These are phyloP conservation scores for Aspergillus calidoustus DNA, from an alignment of 2,329 filamentous ascomycete species.

Conservation along the genomic window DNA sequence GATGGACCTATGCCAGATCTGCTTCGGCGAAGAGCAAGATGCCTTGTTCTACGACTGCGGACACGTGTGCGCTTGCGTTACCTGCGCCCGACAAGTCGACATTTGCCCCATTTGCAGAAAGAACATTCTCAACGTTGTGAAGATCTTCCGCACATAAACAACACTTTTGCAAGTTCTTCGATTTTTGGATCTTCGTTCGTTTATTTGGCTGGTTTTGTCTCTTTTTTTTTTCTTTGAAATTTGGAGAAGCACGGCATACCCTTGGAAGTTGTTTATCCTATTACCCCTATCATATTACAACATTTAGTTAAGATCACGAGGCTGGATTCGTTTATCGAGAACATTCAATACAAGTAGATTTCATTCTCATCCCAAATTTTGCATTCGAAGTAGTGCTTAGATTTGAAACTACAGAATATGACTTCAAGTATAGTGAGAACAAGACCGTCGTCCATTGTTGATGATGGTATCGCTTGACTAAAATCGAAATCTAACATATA, in stretches of 20 bases:
- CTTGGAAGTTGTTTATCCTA: slow-evolving; percentile 17
- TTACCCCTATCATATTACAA: neutral
- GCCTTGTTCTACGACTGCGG: slow-evolving; percentile 67
- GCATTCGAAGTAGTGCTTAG: neutral
- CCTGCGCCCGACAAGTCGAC: slow-evolving; percentile 63
- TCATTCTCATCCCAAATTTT: neutral
- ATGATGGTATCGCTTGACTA: slow-evolving; percentile 20
- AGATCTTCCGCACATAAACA: slow-evolving; percentile 54
- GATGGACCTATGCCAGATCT: slow-evolving; percentile 63
- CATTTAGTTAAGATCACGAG: neutral
- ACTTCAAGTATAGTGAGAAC: neutral
- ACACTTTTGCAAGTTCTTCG: neutral
- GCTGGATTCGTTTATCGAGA: neutral
- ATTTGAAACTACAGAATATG: neutral
- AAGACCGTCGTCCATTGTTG: slow-evolving; percentile 3
- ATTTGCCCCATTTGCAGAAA: slow-evolving; percentile 65
- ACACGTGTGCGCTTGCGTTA: slow-evolving; percentile 64
- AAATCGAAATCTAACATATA: slow-evolving; percentile 17
- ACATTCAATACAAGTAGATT: neutral
- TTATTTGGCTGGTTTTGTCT: slow-evolving; percentile 8
- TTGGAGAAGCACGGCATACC: slow-evolving; percentile 27
- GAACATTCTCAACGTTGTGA: slow-evolving; percentile 60
- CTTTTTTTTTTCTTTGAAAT: slow-evolving; percentile 19
- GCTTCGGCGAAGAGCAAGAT: slow-evolving; percentile 64
- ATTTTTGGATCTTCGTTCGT: slow-evolving; percentile 10